phyloP scores from a whole-genome alignment of 2,329 filamentous ascomycete species.

The Elsinoe australis region DNA sequence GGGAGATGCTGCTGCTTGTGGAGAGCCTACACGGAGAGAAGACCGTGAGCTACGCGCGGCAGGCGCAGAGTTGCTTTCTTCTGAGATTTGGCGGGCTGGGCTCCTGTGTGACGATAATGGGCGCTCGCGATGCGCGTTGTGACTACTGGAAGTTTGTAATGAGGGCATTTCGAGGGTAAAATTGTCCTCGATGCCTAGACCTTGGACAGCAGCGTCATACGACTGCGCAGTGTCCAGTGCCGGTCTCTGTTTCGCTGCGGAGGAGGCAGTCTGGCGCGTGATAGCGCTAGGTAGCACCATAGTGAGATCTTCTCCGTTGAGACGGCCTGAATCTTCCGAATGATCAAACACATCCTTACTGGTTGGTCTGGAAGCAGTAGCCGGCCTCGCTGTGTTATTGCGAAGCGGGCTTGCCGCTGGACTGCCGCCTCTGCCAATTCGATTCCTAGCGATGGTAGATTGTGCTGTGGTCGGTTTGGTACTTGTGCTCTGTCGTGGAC shows the following conservation, averaged over 20 bases:
- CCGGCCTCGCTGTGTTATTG: constrained; percentile 13
- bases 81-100: constrained; percentile 30
- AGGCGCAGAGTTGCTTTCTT: constrained; percentile 23
- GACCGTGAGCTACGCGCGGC: not conserved
- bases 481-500: constrained; percentile 31
- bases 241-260: constrained; percentile 25
- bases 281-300: constrained; percentile 41
- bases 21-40: constrained; percentile 9
- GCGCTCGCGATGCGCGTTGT: constrained; percentile 25
- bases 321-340: constrained; percentile 17
- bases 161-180: constrained; percentile 46
- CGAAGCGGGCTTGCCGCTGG: constrained; percentile 19
- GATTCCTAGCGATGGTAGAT: constrained; percentile 18
- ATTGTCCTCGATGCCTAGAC: constrained; percentile 38
- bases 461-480: constrained; percentile 30
- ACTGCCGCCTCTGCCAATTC: constrained; percentile 15
- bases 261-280: constrained; percentile 23
- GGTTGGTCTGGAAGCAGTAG: constrained; percentile 24
- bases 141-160: constrained; percentile 24
- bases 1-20: constrained; percentile 21
- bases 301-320: constrained; percentile 40
- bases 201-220: constrained; percentile 34
- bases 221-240: constrained; percentile 34
- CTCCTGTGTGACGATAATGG: constrained; percentile 22
- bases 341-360: constrained; percentile 28